These are phyloP conservation scores for Fibroporia radiculosa DNA, from an alignment of 768 basidiomycete genomes.

Conservation along the genomic window DNA sequence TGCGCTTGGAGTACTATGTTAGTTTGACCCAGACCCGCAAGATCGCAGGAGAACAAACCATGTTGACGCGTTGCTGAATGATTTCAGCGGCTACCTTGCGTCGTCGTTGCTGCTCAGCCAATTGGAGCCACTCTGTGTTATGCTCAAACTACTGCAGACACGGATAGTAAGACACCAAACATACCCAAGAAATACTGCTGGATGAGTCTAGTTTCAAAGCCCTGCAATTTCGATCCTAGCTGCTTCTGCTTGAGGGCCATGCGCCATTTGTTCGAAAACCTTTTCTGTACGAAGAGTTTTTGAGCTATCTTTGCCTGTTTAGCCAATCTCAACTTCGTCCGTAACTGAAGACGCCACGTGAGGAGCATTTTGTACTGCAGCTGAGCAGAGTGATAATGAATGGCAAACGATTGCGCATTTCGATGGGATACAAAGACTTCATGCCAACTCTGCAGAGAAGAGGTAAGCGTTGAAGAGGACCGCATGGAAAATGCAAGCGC, in stretches of 20 bases:
- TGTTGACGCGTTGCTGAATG: slow-evolving; percentile 31
- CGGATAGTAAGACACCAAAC: slow-evolving; percentile 3
- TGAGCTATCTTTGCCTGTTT: slow-evolving; percentile 50
- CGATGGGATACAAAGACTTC: slow-evolving; percentile 34
- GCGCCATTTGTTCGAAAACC: slow-evolving; percentile 42
- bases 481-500: slow-evolving; percentile 45
- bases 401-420: slow-evolving; percentile 40
- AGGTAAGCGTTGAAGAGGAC: slow-evolving; percentile 29
- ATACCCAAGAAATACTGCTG: slow-evolving; percentile 30
- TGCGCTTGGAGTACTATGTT: slow-evolving; percentile 32
- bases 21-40: no score
- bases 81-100: slow-evolving; percentile 36
- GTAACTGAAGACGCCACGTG: slow-evolving; percentile 49
- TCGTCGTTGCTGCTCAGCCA: slow-evolving; percentile 30
- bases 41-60: slow-evolving; percentile 26
- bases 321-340: slow-evolving; percentile 37
- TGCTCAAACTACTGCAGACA: neutral
- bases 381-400: slow-evolving; percentile 38
- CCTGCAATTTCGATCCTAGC: slow-evolving; percentile 37
- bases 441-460: slow-evolving; percentile 40
- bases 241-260: slow-evolving; percentile 35
- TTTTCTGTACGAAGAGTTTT: slow-evolving; percentile 41
- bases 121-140: slow-evolving; percentile 41
- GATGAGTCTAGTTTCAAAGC: slow-evolving; percentile 33
- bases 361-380: slow-evolving; percentile 35